Evolutionary conservation across 2,329 filamentous ascomycete genomes (phyloP), one percentile per base, ranked within the genome.

Genomic region (Parascedosporium putredinis): DNA sequence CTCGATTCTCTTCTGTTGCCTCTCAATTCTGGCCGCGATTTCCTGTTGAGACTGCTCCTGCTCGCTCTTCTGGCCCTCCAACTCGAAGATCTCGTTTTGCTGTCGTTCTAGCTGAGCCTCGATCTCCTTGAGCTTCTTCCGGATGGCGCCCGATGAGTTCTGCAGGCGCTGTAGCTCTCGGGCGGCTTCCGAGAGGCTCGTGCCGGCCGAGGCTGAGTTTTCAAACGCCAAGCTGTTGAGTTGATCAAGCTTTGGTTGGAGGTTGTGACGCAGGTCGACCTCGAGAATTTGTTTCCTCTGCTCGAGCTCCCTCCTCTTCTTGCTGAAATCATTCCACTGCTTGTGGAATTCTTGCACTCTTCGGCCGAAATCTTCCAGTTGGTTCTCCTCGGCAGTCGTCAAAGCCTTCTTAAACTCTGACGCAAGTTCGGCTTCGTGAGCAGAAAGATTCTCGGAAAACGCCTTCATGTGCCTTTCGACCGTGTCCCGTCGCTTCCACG

Each of bases 391-490:
- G n/a, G 83, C 79, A 6, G 78, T 70, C 8, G 84, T 86, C 45
- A 98, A 73, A 10, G 85, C 85, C 67, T 95, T 96, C 70, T 95
- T 94, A 71, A 97, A 98, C 22, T 94, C 85, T 1, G 88, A 86
- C 14, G 76, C 75, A 50, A 96, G 67, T 63, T 98, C 94, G 2
- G 82, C 75, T 64, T 95, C 83, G 62, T 89, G 86, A 5, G 85
- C 83, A 45, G 74, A 76, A 51, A 94, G 75, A 56, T 87, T 86
- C 52, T 88, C 84, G 46, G 83, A 78, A 49, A 95, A 76, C 36
- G 82, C 80, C 55, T 86, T 84, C 63, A 96, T 77, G 58, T 86
- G 84, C 55, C 75, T 76, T 55, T 88, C 82, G 25, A 90, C 82
- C 45, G 82, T 81, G 46, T 87, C 82, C 49, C 80, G 78, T 55